These are phyloP conservation scores for Calonectria pseudoturangicola DNA, from an alignment of 2,329 filamentous ascomycete genomes.

Conservation along the genomic window DNA sequence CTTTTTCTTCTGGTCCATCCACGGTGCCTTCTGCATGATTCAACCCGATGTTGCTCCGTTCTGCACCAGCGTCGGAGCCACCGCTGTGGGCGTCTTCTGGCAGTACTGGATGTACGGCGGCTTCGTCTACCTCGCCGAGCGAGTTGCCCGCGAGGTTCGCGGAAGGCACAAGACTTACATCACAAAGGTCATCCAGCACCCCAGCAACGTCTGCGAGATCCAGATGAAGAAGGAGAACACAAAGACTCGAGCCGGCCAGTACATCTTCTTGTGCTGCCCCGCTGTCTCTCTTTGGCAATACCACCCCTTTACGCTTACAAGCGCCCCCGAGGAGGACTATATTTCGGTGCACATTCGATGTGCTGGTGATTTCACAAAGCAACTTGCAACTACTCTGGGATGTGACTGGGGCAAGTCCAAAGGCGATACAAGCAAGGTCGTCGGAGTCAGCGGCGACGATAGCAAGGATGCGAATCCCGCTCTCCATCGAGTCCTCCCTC, in stretches of 20 bases:
- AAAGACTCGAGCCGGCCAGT: conserved; percentile 87
- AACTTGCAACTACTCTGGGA: conserved; percentile 81
- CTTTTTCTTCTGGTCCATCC: conserved; percentile 93
- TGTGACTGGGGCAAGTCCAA: conserved; percentile 79
- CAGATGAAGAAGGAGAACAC: conserved; percentile 94
- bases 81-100: conserved; percentile 87
- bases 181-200: conserved; percentile 92
- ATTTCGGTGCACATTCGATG: conserved; percentile 90
- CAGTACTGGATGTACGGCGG: conserved; percentile 93
- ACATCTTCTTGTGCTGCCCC: conserved; percentile 92
- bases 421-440: conserved; percentile 76
- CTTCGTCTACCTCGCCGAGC: conserved; percentile 86
- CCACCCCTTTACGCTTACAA: conserved; percentile 90
- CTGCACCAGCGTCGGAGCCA: conserved; percentile 80
- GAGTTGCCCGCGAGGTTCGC: conserved; percentile 85
- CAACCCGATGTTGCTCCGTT: conserved; percentile 88
- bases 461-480: conserved; percentile 77
- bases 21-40: conserved; percentile 94
- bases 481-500: conserved; percentile 83
- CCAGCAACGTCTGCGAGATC: conserved; percentile 91
- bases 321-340: conserved; percentile 91
- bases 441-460: conserved; percentile 78
- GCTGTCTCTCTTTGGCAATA: conserved; percentile 93
- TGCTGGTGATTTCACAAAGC: conserved; percentile 87
- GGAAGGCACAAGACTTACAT: conserved; percentile 90